Evolutionary conservation across 148 eudicot species (phyloP), one percentile per base, ranked within the genome.

Genomic region (Tetragonia tetragonoides): DNA sequence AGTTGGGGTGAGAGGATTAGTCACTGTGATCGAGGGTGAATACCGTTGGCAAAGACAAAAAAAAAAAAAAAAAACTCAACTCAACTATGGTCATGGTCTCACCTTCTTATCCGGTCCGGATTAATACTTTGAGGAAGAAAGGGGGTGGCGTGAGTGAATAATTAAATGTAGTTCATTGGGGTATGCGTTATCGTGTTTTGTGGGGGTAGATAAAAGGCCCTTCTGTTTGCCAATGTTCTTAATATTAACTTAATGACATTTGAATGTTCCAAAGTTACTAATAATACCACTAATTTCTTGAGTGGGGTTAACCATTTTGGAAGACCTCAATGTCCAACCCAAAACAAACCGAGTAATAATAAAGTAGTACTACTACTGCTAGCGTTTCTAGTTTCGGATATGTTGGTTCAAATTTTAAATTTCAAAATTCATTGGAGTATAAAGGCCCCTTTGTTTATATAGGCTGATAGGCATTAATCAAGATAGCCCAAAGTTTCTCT

Each of bases 201-300:
- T 18, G 62, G 62, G 62, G 57, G 56, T 20, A 68, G 11, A 40
- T 41, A 15, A 68, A 77, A 44, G 23, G 53, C 10, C 21, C 54
- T 24, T 63, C 44, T n/a, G 66, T 46, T 66, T 47, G 53, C 23
- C 57, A 34, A 69, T 59, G 59, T 59, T 69, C 57, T 59, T 68
- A 57, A 0, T 60, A 9, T 42, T 70, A 28, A 28, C 38, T 77
- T 77, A 69, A 68, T 77, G 59, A 60, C 80, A 69, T 69, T 77
- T 77, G 80, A 77, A 77, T 77, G 80, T 69, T 77, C 80, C 68
- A 77, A 77, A 76, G 67, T 59, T 28, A 74, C 67, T 75, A 5
- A 42, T 66, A 66, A 41, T 41, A 49, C 73, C 15, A 16, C 17
- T 53, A 11, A 51, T 2, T 51, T 20, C 17, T 17, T 18, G 62